Evolutionary conservation across 140 eudicot species (phyloP), one percentile per base, ranked within the genome.

Genomic region (Ambrosia hybrid): DNA sequence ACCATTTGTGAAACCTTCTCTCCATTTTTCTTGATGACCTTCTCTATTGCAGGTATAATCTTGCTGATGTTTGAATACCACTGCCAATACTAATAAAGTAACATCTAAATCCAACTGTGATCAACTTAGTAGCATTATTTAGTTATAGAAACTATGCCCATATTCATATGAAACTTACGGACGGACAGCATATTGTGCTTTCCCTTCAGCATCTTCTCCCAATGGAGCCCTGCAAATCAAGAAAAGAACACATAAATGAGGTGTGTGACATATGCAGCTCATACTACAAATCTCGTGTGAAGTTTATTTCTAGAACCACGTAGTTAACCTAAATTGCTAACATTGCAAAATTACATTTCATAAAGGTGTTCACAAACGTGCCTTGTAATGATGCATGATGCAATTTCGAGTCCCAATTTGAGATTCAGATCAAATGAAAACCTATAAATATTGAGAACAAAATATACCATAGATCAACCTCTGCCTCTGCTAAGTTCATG

Each of bases 81-180:
- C n/a, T n/a, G n/a, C n/a, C n/a, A n/a, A n/a, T n/a, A n/a, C n/a
- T n/a, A n/a, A n/a, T n/a, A n/a, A n/a, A n/a, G n/a, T n/a, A n/a
- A n/a, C n/a, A n/a, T n/a, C n/a, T n/a, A 94, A 74, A 94, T 94
- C 7, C 96, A 97, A 39, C 97, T 94, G 77, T 94, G 90, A 97
- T 93, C 85, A 71, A 85, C 51, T 83, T 34, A 78, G 3, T 36
- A 36, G 2, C 36, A 6, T 43, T 5, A 17, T 57, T 73, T 37
- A 63, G 13, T 26, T 37, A 62, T 57, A 16, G 61, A 48, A 30
- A 6, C 34, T 3, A 43, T 11, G 34, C 37, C 11, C 60, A 13
- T 61, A 9, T 63, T 41, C 49, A 73, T 5, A 67, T 36, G 71
- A 58, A 41, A 85, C 96, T 89, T 85, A 92, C 98, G 96, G 98